Evolutionary conservation across 352 stramenopile species (phyloP).

Genomic region (Pythium dissotocum): DNA sequence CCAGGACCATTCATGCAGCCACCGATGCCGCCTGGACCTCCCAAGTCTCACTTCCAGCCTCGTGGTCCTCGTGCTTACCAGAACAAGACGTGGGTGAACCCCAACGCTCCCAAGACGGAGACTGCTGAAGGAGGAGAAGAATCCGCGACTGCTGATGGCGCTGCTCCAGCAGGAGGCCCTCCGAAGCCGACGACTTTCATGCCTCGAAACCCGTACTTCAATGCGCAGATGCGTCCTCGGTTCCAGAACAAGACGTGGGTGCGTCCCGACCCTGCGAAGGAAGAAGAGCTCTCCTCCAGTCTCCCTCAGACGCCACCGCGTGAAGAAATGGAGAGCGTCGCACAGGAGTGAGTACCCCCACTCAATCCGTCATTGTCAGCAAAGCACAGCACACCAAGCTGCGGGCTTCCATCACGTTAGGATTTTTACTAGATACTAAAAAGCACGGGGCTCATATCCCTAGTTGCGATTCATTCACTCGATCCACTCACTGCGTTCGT

Average conservation of each 20-base stretch:
- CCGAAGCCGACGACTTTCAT: slow-evolving; percentile 36
- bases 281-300: slow-evolving; percentile 73
- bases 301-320: slow-evolving; percentile 73
- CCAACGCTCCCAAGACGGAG: slow-evolving; percentile 63
- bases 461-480: not conserved
- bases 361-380: not conserved
- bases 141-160: slow-evolving; percentile 16
- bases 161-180: slow-evolving; percentile 7
- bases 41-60: slow-evolving; percentile 27
- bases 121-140: slow-evolving; percentile 28
- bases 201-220: slow-evolving; percentile 68
- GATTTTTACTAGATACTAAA: slow-evolving; percentile 15
- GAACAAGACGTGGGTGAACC: slow-evolving; percentile 87
- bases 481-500: not conserved
- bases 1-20: slow-evolving; percentile 29
- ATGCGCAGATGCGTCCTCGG: slow-evolving; percentile 69
- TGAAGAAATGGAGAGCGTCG: slow-evolving; percentile 31
- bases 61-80: slow-evolving; percentile 65
- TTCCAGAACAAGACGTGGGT: slow-evolving; percentile 92
- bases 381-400: not conserved
- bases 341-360: not conserved
- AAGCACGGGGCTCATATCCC: not conserved
- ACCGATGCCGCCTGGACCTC: slow-evolving; percentile 26
- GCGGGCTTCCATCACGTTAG: not conserved
- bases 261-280: slow-evolving; percentile 63